Base-by-base conservation (phyloP, 176 grass and related monocot species). In the Phoenix roebelenii region DNA sequence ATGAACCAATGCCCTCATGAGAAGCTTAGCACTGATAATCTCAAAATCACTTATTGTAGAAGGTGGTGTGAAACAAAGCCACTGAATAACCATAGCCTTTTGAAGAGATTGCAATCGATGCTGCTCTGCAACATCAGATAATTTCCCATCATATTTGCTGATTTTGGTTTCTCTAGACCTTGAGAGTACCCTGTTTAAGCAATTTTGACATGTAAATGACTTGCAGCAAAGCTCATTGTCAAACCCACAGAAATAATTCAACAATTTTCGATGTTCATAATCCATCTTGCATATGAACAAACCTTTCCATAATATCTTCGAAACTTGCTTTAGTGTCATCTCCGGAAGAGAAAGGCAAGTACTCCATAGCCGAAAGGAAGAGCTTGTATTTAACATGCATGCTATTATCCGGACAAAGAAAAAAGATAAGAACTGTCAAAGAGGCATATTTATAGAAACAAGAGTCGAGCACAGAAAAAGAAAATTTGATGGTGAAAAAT, bases 271-370 rank as follows among this genome's bases (percentile, higher is more conserved):
- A 9, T 44, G 35, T 12, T 44, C 2, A 12, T 44, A 44, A 44
- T 44, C 35, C 10, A 44, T 14, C 10, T 44, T 44, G 35, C 35
- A 44, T 60, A 69, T 72, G 51, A 82, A 24, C 75, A 55, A 67
- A 97, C 92, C 83, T 97, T 61, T 97, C 92, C 72, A 97, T 82
- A 54, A 97, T 90, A 51, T 97, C 92, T 73, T 97, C 83, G 69
- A 97, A 90, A 84, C 68, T 82, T 72, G 86, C 81, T 55, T 82
- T 88, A 25, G 74, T 82, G 26, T 30, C 70, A 77, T 90, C 80
- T 54, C 62, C 69, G 54, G 78, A 82, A 18, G 83, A 83, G 72
- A 97, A 97, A 18, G 92, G 83, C 63, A 97, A 69, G 77, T 97
- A 97, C 55, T 97, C 83, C 61, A 97, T 78, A 69, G 83, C 87